Base-by-base conservation (phyloP, 805 yeast genomes). In the Yamadazyma tumulicola region DNA sequence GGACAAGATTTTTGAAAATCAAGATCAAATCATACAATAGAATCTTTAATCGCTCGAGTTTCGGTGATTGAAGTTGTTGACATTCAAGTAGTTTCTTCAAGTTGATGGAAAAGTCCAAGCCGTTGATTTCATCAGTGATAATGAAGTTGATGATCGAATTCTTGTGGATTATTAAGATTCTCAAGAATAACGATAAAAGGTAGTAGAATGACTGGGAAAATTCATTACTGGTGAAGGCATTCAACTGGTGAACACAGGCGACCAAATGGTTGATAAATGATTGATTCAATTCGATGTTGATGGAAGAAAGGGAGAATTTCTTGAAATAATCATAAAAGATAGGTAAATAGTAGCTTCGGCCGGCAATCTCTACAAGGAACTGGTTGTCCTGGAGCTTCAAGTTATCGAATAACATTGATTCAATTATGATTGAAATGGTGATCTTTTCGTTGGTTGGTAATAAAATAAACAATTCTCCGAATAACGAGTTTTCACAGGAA, bases 151-250 rank as follows among this genome's bases (percentile, higher is more conserved):
- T 72, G 24, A 80, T 54, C 13, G 73, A 65, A 3, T 58, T 52
- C 47, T 75, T 75, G 51, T 79, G 85, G 31, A 79, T 72, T 30
- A 77, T 66, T n/a, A 79, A 56, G 11, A 79, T 73, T 37, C 78
- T 63, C 38, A 79, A 59, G 39, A 75, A 65, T 18, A 77, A 60
- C 6, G 74, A 66, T 5, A 78, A 62, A 0, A 76, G 26, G 26
- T 30, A 26, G 25, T 43, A 31, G 18, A 32, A 28, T 11, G 37
- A 29, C 14, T 26, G 32, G 26, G 22, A 18, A 5, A 13, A 13
- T 13, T 28, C 22, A 3, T 20, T 13, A 12, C 8, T 18, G 4
- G 12, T 19, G 19, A 29, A 25, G 4, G 16, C 5, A 17, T 17
- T 15, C n/a, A 67, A 40, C 8, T 54, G 47, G 15, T 25, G 26